Conservation (phyloP, 2,329 filamentous ascomycete species). For the Colletotrichum tropicale region DNA sequence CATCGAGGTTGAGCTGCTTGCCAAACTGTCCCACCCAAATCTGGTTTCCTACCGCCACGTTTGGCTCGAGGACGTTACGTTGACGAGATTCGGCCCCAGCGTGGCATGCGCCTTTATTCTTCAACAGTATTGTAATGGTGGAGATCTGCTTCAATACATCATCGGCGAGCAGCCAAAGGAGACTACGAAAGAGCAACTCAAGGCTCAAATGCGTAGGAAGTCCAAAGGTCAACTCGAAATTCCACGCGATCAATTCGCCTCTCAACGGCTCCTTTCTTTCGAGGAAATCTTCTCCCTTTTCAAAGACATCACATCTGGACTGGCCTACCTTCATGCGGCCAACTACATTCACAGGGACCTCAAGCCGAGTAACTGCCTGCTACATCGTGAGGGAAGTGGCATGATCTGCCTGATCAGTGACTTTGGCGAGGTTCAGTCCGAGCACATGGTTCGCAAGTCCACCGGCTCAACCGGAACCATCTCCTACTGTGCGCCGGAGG, state of each 20-base stretch:
- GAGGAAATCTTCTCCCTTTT: constrained; percentile 98
- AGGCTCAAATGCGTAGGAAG: constrained; percentile 81
- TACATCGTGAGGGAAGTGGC: constrained; percentile 76
- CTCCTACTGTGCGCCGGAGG: constrained; percentile 96
- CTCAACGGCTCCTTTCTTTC: constrained; percentile 61
- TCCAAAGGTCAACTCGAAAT: constrained; percentile 79
- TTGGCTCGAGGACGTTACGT: constrained; percentile 89
- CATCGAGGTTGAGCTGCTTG: constrained; percentile 89
- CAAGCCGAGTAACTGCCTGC: constrained; percentile 93
- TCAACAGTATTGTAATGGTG: constrained; percentile 95
- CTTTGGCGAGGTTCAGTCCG: constrained; percentile 93
- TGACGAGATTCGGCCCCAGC: constrained; percentile 85
- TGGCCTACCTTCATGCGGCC: constrained; percentile 87
- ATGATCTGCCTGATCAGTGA: constrained; percentile 90
- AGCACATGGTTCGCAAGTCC: constrained; percentile 81
- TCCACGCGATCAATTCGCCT: constrained; percentile 50
- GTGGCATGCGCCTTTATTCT: constrained; percentile 96
- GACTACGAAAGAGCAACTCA: constrained; percentile 81
- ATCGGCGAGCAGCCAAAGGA: constrained; percentile 69
- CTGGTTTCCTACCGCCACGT: constrained; percentile 96
- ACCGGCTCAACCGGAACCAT: constrained; percentile 96
- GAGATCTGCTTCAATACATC: constrained; percentile 88
- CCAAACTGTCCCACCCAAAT: constrained; percentile 91
- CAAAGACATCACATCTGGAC: constrained; percentile 89
- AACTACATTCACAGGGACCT: constrained; percentile 96